Conservation (phyloP, 2,329 filamentous ascomycete genomes). For the Xylariaceae sp. region DNA sequence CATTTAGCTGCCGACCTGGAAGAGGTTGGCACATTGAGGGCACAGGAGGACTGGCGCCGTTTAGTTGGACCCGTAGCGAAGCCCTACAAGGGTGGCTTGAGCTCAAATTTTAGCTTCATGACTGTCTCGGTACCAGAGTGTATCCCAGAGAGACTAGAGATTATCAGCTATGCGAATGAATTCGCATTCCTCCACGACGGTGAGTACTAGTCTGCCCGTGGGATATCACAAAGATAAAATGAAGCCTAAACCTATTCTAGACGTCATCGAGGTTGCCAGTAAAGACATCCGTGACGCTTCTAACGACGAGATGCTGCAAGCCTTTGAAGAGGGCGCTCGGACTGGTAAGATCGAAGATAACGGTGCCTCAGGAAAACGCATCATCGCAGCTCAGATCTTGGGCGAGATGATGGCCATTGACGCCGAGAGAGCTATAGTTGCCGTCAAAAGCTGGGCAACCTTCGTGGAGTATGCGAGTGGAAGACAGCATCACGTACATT, state of each 20-base stretch:
- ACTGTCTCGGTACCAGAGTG: conserved; percentile 45
- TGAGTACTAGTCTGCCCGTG: too few species aligned
- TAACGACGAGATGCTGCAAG: background rate
- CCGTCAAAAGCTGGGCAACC: conserved; percentile 37
- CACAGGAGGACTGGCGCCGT: conserved; percentile 46
- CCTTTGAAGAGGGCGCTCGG: too few species aligned
- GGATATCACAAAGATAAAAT: conserved; percentile 2
- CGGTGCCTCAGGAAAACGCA: conserved; percentile 1
- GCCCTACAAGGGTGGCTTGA: conserved; percentile 43
- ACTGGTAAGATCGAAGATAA: too few species aligned
- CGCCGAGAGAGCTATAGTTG: conserved; percentile 27
- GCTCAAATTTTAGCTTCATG: conserved; percentile 39
- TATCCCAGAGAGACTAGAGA: conserved; percentile 47
- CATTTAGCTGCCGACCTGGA: conserved; percentile 34
- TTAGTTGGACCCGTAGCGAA: conserved; percentile 35
- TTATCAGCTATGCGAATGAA: conserved; percentile 49
- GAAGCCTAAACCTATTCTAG: conserved; percentile 26
- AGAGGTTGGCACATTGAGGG: conserved; percentile 35
- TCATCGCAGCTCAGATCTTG: conserved; percentile 5
- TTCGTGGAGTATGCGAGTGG: conserved; percentile 26
- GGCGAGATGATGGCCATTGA: conserved; percentile 40
- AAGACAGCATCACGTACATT: conserved; percentile 17
- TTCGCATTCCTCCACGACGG: conserved; percentile 49
- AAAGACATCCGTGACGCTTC: background rate
- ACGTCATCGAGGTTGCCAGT: background rate